Evolutionary conservation across 106 monocot genomes (phyloP).

Genomic region (Alisma plantagoaquatica): DNA sequence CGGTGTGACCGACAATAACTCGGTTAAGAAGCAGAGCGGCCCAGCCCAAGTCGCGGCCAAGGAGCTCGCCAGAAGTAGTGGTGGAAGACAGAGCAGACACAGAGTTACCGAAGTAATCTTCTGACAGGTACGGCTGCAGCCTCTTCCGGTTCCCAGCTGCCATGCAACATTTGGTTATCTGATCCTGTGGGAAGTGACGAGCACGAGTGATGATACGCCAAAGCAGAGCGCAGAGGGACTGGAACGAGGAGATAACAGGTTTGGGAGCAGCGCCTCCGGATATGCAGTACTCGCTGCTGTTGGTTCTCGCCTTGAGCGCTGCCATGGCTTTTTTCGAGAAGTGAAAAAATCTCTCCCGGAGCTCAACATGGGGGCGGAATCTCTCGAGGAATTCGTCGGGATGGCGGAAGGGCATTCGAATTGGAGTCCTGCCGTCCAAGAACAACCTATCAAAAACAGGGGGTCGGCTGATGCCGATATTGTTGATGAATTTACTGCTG

Average conservation of each 20-base stretch:
- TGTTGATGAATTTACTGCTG: no score
- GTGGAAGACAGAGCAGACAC: not conserved
- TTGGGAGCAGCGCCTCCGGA: constrained; percentile 9
- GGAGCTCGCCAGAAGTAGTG: constrained; percentile 1
- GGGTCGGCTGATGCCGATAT: not conserved
- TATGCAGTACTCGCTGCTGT: no score
- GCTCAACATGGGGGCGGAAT: not conserved
- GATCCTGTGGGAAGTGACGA: constrained; percentile 3
- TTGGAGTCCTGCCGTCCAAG: constrained; percentile 11
- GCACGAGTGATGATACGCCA: constrained; percentile 31
- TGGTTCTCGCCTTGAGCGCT: constrained; percentile 29
- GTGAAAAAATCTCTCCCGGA: constrained; percentile 20
- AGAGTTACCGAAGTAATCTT: constrained; percentile 6
- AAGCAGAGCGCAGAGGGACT: constrained; percentile 23
- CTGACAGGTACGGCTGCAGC: constrained; percentile 3
- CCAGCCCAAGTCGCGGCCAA: constrained; percentile 4
- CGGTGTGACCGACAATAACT: not conserved
- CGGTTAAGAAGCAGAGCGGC: constrained; percentile 18
- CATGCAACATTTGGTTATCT: constrained; percentile 12
- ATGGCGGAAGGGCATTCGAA: constrained; percentile 18
- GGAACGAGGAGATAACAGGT: constrained; percentile 29
- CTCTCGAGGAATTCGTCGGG: not conserved
- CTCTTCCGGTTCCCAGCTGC: not conserved
- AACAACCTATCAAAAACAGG: constrained; percentile 29
- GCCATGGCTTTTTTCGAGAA: constrained; percentile 19